Evolutionary conservation across 192 early-diverging fungal species (phyloP).

Genomic region (Mortierella alpina): DNA sequence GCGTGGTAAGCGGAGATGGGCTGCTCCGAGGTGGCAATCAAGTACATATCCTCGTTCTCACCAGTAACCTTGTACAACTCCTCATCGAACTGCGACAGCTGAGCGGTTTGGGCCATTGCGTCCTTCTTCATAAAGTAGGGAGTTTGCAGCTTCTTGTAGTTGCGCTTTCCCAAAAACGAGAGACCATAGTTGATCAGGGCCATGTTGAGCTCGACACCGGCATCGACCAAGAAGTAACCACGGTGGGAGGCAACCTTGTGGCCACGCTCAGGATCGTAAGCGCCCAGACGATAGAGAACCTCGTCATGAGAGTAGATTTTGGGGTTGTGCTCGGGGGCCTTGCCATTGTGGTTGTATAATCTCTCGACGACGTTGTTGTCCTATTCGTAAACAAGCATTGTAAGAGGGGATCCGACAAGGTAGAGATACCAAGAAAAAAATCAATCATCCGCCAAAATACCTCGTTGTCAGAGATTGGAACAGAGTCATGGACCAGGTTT

Average conservation of each 20-base stretch:
- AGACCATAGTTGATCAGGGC: conserved; percentile 97
- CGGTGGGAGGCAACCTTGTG: conserved; percentile 97
- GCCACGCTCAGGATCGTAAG: conserved; percentile 90
- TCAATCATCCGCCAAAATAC: conserved; percentile 40
- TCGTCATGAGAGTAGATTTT: conserved; percentile 90
- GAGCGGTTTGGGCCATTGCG: conserved; percentile 98
- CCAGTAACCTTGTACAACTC: conserved; percentile 94
- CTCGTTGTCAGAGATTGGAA: conserved; percentile 88
- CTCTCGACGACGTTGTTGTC: conserved; percentile 79
- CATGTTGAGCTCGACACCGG: conserved; percentile 96
- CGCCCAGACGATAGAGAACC: conserved; percentile 89
- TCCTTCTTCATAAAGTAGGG: conserved; percentile 99
- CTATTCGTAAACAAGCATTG: conserved; percentile 14
- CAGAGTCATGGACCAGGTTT: conserved; percentile 95
- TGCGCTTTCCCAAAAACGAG: conserved; percentile 83
- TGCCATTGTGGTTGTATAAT: conserved; percentile 67
- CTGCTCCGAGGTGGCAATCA: conserved; percentile 99
- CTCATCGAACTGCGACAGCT: conserved; percentile 97
- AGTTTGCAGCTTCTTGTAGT: conserved; percentile 94
- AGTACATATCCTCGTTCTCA: conserved; percentile 91
- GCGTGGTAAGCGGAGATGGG: conserved; percentile 97
- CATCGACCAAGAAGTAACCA: conserved; percentile 96
- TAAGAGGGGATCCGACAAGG: background rate
- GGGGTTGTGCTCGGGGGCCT: conserved; percentile 68
- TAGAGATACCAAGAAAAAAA: conserved; percentile 6